Evolutionary conservation across 805 yeast species (phyloP).

Genomic region (Kodamaea hsintzibuensis): DNA sequence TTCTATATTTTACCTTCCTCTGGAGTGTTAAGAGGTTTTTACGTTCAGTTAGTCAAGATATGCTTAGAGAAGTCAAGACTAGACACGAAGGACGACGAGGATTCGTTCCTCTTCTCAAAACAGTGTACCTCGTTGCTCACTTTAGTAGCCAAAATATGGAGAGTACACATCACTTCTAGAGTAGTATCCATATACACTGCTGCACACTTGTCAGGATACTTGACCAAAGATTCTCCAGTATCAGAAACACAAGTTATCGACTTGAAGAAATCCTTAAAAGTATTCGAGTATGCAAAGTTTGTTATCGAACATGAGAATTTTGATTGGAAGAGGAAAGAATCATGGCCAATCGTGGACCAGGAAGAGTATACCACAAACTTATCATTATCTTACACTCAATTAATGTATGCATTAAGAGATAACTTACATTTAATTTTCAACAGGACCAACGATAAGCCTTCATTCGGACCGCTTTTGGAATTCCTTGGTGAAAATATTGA

Average conservation of each 20-base stretch:
- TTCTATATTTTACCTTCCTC: constrained; percentile 37
- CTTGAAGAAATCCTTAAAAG: constrained; percentile 23
- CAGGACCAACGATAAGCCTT: constrained; percentile 47
- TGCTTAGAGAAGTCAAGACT: constrained; percentile 44
- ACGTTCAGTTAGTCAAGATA: constrained; percentile 38
- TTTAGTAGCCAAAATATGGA: constrained; percentile 57
- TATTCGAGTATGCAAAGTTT: constrained; percentile 31
- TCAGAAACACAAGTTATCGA: constrained; percentile 32
- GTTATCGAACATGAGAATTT: constrained; percentile 31
- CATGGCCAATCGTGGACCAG: constrained; percentile 47
- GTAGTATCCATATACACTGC: constrained; percentile 54
- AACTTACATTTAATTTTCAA: constrained; percentile 43
- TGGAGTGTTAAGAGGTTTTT: constrained; percentile 38
- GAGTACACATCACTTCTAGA: constrained; percentile 51
- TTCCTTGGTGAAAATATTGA: constrained; percentile 53
- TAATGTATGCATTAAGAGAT: constrained; percentile 47
- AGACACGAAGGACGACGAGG: constrained; percentile 12
- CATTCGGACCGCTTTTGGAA: constrained; percentile 52
- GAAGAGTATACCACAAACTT: constrained; percentile 51
- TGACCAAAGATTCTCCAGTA: constrained; percentile 9
- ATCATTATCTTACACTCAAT: constrained; percentile 45
- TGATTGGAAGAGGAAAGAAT: constrained; percentile 30
- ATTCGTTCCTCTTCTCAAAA: constrained; percentile 36
- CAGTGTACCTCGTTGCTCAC: constrained; percentile 44
- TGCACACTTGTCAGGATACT: constrained; percentile 32